Percentiles rank a stretch among this genome's conserved stretches.
Conservation (phyloP, 352 stramenopile species). For the Phytophthora cajani region DNA sequence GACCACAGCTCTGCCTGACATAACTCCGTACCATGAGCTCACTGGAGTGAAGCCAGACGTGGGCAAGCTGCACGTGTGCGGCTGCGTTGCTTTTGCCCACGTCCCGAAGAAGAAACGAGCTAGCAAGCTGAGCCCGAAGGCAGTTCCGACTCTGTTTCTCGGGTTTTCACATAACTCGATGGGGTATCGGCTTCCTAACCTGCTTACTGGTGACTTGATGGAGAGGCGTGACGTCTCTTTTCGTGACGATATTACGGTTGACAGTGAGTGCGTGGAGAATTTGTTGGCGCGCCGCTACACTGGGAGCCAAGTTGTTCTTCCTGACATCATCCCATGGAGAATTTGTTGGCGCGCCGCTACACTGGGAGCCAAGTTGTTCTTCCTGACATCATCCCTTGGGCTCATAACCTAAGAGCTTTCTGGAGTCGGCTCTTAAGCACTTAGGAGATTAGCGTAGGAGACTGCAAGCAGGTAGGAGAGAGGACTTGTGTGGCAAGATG, state of each 20-base stretch:
- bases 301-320: not conserved
- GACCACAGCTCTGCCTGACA: not conserved
- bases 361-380: not conserved
- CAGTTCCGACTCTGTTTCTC: not conserved
- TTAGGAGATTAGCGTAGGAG: no score
- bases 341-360: not conserved
- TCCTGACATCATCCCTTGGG: not conserved
- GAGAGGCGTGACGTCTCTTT: not conserved
- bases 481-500: no score
- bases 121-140: not conserved
- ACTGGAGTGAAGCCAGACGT: not conserved
- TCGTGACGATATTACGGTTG: not conserved
- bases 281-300: not conserved
- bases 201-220: not conserved
- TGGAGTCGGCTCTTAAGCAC: no score
- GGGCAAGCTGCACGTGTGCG: not conserved
- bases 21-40: not conserved
- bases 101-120: not conserved
- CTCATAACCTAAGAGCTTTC: no score
- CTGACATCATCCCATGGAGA: not conserved
- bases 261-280: not conserved
- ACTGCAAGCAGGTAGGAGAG: no score
- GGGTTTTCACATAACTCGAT: not conserved
- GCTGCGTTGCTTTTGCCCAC: not conserved
- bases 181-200: not conserved